Percentiles rank a stretch among this genome's conserved stretches.
Evolutionary conservation across 1,139 yeast genomes (phyloP).

Genomic region (Yamadazyma triangularis): DNA sequence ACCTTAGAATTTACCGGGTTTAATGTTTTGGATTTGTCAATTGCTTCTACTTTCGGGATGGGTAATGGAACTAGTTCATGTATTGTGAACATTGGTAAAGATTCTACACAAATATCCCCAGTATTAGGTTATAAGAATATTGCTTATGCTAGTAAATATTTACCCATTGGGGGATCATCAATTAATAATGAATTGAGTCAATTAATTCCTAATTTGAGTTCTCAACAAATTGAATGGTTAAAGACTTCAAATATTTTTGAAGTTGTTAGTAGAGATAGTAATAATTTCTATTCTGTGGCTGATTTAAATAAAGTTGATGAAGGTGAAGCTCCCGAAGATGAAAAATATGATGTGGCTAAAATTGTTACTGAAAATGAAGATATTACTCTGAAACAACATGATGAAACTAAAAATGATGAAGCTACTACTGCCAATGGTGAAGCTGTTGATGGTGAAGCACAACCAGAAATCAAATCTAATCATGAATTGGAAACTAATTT

Average conservation of each 20-base stretch:
- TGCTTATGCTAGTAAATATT: conserved; percentile 47
- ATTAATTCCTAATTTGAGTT: conserved; percentile 55
- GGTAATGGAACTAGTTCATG: conserved; percentile 55
- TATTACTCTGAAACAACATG: conserved; percentile 12
- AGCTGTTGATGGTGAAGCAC: conserved; percentile 20
- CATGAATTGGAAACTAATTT: conserved; percentile 61
- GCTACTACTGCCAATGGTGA: conserved; percentile 18
- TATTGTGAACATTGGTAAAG: conserved; percentile 78
- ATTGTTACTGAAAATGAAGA: conserved; percentile 60
- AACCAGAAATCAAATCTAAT: no score
- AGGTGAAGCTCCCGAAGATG: conserved; percentile 52
- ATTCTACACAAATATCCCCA: conserved; percentile 73
- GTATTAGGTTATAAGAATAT: conserved; percentile 66
- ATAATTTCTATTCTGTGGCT: conserved; percentile 54
- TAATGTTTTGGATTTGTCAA: conserved; percentile 60
- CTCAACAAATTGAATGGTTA: conserved; percentile 64
- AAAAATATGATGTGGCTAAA: conserved; percentile 83
- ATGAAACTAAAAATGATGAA: conserved; percentile 5
- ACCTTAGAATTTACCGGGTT: conserved; percentile 69
- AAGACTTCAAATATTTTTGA: conserved; percentile 76
- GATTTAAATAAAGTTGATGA: conserved; percentile 33
- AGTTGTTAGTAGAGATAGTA: conserved; percentile 53
- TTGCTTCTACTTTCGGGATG: conserved; percentile 74
- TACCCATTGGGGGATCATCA: conserved; percentile 55
- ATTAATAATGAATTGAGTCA: conserved; percentile 53